Evolutionary conservation across 257 asterid species (phyloP), one percentile per base, ranked within the genome.

Genomic region (Solanum raphanifolium): DNA sequence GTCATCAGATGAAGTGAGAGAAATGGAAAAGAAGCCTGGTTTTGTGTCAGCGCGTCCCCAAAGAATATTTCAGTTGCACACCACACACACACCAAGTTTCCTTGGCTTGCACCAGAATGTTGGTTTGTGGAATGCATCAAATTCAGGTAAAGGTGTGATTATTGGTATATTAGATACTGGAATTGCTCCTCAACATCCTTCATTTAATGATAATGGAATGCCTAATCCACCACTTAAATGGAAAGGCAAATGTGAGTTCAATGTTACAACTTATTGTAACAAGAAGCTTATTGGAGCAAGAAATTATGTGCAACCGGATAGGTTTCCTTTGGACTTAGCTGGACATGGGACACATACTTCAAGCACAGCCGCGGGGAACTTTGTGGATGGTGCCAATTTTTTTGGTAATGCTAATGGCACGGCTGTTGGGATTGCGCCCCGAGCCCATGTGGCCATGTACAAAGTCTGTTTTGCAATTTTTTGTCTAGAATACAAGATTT

Each of bases 321-420:
- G 18, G 23, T 5, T 52, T 6, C 62, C 87, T 16, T 58, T 20
- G 7, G 87, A 84, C 55, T 18, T 62, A 7, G 7, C 13, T 58
- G 87, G 87, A 27, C 87, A 84, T 10, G 87, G 62, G 35, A 36
- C 86, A 7, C 86, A 83, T 55, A 55, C 86, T 29, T 55, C 73
- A 27, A 83, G 86, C 46, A 85, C 87, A 13, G 87, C 83, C 1
- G 32, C 29, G 5, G 83, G 87, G 29, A 85, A 85, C 79, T 85
- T 35, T 39, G 87, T 85, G 18, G 3, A 38, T 23, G 81, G 62
- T 68, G 87, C 87, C 41, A 25, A 9, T 85, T 10, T 68, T 34
- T 85, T 69, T n/a, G 87, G 87, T 18, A 39, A 25, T 25, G 87
- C 68, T 39, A 85, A 85, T 29, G 87, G 87, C 38, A 85, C 87